Conservation (phyloP, 495 filamentous ascomycete genomes). For the Penicillium lividum region DNA sequence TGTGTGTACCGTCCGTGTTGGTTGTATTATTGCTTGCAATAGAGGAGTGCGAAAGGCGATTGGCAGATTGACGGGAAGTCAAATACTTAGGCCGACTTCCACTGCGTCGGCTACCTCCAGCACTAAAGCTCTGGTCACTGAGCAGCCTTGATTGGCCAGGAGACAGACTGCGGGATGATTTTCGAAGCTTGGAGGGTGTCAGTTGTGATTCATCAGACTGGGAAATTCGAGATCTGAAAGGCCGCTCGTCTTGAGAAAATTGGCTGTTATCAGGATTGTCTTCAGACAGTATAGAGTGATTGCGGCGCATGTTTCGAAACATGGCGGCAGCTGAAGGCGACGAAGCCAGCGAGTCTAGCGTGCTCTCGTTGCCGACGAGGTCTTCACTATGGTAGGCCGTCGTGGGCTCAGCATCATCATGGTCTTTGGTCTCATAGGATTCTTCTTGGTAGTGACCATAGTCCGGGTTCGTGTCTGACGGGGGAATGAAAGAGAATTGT, state of each 20-base stretch:
- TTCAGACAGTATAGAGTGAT: constrained; percentile 25
- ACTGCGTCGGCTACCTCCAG: constrained; percentile 34
- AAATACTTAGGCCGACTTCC: constrained; percentile 68
- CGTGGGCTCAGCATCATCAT: constrained; percentile 28
- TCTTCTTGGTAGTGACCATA: constrained; percentile 11
- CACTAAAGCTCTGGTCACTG: constrained; percentile 32
- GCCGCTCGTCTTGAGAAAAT: constrained; percentile 30
- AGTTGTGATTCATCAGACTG: constrained; percentile 33
- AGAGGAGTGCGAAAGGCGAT: constrained; percentile 78
- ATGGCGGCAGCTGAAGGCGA: constrained; percentile 68
- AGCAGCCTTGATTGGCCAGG: constrained; percentile 40
- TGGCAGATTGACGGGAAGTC: constrained; percentile 69
- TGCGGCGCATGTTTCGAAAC: constrained; percentile 49
- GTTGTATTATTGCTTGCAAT: constrained; percentile 60
- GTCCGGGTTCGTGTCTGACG: constrained; percentile 30
- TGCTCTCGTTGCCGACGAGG: constrained; percentile 52
- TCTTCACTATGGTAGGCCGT: constrained; percentile 20
- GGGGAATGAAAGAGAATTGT: constrained; percentile 32
- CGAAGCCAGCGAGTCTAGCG: constrained; percentile 61
- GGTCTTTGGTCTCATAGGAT: constrained; percentile 3
- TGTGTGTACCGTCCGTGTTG: constrained; percentile 59
- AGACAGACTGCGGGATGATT: constrained; percentile 33
- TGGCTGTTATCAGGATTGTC: constrained; percentile 22
- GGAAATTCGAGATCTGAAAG: constrained; percentile 24
- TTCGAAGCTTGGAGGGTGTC: constrained; percentile 32